These are phyloP conservation scores for Podospora fimiseda DNA, from an alignment of 495 filamentous ascomycete genomes.

Conservation along the genomic window DNA sequence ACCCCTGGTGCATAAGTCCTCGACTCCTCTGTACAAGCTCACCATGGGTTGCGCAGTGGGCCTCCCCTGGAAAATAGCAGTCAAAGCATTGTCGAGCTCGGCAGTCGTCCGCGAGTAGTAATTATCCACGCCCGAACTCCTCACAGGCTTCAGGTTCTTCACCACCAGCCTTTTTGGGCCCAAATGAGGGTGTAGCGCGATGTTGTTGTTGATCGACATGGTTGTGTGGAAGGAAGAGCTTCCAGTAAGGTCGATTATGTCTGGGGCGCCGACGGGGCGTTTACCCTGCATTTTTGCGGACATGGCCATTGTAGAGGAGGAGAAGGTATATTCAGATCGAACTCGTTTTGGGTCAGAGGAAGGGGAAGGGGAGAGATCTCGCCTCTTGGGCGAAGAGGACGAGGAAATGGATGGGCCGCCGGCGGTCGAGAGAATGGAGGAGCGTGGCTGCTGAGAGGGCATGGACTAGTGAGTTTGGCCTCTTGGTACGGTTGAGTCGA, in stretches of 20 bases:
- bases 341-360: slow-evolving; percentile 22
- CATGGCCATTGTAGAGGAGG: slow-evolving; percentile 19
- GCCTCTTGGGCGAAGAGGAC: slow-evolving; percentile 1
- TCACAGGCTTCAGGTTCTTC: slow-evolving; percentile 70
- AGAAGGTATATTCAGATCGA: slow-evolving; percentile 22
- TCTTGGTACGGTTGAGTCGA: no score
- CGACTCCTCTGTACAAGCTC: slow-evolving; percentile 80
- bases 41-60: slow-evolving; percentile 66
- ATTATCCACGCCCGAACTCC: slow-evolving; percentile 41
- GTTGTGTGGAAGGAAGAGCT: background rate
- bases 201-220: slow-evolving; percentile 9
- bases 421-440: background rate
- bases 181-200: slow-evolving; percentile 46
- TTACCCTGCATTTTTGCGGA: slow-evolving; percentile 34
- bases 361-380: slow-evolving; percentile 10
- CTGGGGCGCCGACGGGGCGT: slow-evolving; percentile 28
- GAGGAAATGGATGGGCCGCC: background rate
- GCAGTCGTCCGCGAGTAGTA: slow-evolving; percentile 69
- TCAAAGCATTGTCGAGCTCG: slow-evolving; percentile 66
- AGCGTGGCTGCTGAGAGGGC: background rate
- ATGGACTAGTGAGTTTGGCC: slow-evolving; percentile 6
- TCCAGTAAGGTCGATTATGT: slow-evolving; percentile 34
- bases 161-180: slow-evolving; percentile 79
- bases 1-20: slow-evolving; percentile 79
- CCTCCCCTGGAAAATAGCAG: slow-evolving; percentile 59